These are phyloP conservation scores for Oryza brachyantha DNA, from an alignment of 176 grass and related monocot species.

Conservation along the genomic window DNA sequence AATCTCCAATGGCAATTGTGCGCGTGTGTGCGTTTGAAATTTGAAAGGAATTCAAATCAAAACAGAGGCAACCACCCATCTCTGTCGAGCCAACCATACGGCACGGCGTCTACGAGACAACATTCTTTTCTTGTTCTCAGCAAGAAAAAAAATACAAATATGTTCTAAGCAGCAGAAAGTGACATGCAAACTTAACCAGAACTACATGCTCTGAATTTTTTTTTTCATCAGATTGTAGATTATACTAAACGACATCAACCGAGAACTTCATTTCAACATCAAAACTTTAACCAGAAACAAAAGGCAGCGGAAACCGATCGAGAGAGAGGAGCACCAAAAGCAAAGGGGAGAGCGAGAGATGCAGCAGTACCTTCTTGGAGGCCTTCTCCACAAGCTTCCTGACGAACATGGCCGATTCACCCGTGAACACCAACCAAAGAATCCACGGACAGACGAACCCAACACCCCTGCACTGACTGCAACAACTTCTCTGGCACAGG, in stretches of 20 bases:
- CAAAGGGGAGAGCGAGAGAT: background rate
- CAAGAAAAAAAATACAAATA: background rate
- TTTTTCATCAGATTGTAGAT: background rate
- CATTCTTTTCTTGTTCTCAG: conserved; percentile 24
- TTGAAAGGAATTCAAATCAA: conserved; percentile 6
- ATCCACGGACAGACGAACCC: background rate
- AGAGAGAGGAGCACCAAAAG: background rate
- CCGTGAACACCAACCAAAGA: background rate
- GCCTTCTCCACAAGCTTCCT: conserved; percentile 84
- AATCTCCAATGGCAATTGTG: background rate
- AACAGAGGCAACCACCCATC: background rate
- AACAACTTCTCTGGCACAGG: background rate
- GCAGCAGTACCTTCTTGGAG: conserved; percentile 60
- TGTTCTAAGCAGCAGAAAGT: background rate
- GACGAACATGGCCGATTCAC: conserved; percentile 62
- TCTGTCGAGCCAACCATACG: conserved; percentile 9
- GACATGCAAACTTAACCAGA: background rate
- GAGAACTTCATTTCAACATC: background rate
- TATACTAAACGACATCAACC: background rate
- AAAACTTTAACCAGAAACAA: background rate
- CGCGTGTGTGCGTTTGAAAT: conserved; percentile 9
- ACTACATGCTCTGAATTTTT: background rate
- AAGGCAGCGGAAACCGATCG: background rate
- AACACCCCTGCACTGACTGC: background rate
- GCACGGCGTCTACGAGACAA: conserved; percentile 39